phyloP scores from a whole-genome alignment of 2,329 filamentous ascomycete genomes.

The Pestalotiopsis sp. region DNA sequence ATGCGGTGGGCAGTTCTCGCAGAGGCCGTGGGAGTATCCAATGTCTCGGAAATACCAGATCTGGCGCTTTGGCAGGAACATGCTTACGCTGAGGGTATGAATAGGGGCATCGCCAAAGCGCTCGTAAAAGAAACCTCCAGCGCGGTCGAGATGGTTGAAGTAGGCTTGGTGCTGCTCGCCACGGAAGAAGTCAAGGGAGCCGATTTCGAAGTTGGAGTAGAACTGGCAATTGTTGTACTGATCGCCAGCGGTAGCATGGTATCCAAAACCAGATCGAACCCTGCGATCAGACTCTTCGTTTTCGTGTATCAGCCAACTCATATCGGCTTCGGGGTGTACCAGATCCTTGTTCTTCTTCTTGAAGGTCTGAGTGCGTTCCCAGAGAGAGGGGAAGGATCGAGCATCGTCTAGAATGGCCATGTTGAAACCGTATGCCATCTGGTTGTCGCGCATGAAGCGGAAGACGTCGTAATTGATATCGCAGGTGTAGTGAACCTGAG shows the following conservation, averaged over 20 bases:
- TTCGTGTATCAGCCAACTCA: constrained; percentile 47
- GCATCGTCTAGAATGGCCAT: constrained; percentile 49
- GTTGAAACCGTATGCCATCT: constrained; percentile 75
- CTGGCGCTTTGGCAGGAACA: constrained; percentile 52
- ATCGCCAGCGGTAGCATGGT: background rate
- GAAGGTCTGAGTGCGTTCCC: constrained; percentile 47
- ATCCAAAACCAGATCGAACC: constrained; percentile 9
- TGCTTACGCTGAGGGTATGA: constrained; percentile 55
- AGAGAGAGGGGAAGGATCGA: constrained; percentile 44
- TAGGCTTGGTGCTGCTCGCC: constrained; percentile 46
- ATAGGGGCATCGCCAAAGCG: constrained; percentile 50
- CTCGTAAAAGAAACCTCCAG: constrained; percentile 50
- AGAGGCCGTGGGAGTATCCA: constrained; percentile 46
- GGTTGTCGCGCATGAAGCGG: constrained; percentile 80
- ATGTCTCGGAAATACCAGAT: constrained; percentile 54
- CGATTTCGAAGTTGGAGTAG: constrained; percentile 58
- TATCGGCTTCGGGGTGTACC: constrained; percentile 48
- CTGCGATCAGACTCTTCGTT: constrained; percentile 17
- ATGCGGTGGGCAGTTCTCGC: constrained; percentile 37
- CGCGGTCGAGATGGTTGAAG: constrained; percentile 50
- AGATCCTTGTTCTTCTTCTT: constrained; percentile 44
- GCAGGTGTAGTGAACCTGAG: constrained; percentile 54
- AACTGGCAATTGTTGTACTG: constrained; percentile 53
- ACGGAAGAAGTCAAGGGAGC: constrained; percentile 52
- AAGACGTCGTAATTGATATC: constrained; percentile 83